phyloP scores from a whole-genome alignment of 176 grass and related monocot genomes.

The Bonia amplexicaulis region DNA sequence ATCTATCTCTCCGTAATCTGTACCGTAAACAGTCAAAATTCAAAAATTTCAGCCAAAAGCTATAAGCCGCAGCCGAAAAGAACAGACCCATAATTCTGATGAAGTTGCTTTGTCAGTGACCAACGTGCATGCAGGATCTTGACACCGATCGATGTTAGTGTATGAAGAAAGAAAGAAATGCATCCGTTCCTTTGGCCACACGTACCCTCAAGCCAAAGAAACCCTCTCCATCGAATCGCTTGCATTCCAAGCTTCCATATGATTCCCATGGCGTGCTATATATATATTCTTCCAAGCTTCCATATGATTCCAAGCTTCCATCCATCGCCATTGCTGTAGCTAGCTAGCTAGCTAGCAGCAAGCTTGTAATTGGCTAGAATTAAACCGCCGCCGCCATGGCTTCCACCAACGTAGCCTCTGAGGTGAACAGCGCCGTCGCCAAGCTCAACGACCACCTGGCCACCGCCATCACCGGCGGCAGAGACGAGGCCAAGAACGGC shows the following conservation, averaged over 20 bases:
- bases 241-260: not conserved
- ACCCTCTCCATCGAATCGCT: not conserved
- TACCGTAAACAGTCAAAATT: no score
- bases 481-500: not conserved
- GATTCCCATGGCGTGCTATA: not conserved
- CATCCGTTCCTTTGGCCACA: not conserved
- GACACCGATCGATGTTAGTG: no score
- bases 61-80: no score
- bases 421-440: slow-evolving; percentile 36
- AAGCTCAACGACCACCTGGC: slow-evolving; percentile 63
- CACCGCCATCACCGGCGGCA: not conserved
- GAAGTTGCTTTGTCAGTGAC: no score
- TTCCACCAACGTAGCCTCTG: slow-evolving; percentile 20
- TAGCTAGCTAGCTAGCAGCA: not conserved
- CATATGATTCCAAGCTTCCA: not conserved
- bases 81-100: no score
- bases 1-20: no score
- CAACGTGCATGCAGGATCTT: not conserved
- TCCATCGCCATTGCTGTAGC: not conserved
- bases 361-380: not conserved
- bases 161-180: not conserved
- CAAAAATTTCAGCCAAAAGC: no score
- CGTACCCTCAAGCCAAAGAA: not conserved
- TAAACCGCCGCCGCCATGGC: not conserved
- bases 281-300: not conserved